Percentiles rank a stretch among this genome's conserved stretches.
These are phyloP conservation scores for Colletotrichum sp. DNA, from an alignment of 2,329 filamentous ascomycete species.

Conservation along the genomic window DNA sequence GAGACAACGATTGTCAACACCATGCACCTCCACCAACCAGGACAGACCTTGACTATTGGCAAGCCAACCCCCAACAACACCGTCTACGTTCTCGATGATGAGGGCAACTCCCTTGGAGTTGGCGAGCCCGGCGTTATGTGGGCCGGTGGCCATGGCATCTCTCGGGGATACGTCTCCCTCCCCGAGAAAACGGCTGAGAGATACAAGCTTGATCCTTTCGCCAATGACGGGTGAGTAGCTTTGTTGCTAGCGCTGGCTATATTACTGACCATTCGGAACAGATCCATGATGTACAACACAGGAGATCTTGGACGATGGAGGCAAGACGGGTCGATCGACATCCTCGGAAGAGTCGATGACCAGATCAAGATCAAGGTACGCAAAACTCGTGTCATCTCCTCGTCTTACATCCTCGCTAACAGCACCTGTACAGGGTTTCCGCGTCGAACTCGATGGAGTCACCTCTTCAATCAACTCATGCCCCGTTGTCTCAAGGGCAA, in stretches of 20 bases:
- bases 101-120: slow-evolving; percentile 44
- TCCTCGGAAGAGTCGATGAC: slow-evolving; percentile 62
- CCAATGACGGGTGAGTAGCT: slow-evolving; percentile 50
- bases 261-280: slow-evolving; percentile 19
- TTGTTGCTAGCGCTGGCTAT: fast-evolving
- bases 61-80: slow-evolving; percentile 61
- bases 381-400: fast-evolving
- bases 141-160: slow-evolving; percentile 61
- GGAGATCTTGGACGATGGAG: slow-evolving; percentile 65
- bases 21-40: slow-evolving; percentile 28
- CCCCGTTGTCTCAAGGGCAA: slow-evolving; percentile 50
- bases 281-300: slow-evolving; percentile 62
- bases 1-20: slow-evolving; percentile 67
- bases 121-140: slow-evolving; percentile 59
- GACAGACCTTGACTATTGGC: slow-evolving; percentile 56
- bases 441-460: slow-evolving; percentile 65
- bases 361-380: slow-evolving; percentile 58
- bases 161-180: slow-evolving; percentile 60
- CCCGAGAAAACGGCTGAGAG: slow-evolving; percentile 54
- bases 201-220: slow-evolving; percentile 57
- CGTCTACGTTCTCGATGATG: slow-evolving; percentile 57
- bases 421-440: slow-evolving; percentile 46
- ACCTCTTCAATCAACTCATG: slow-evolving; percentile 52
- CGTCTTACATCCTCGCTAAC: not conserved
- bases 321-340: slow-evolving; percentile 56